Conservation (phyloP, 75 land plant genomes). For the Picea sitchensis region DNA sequence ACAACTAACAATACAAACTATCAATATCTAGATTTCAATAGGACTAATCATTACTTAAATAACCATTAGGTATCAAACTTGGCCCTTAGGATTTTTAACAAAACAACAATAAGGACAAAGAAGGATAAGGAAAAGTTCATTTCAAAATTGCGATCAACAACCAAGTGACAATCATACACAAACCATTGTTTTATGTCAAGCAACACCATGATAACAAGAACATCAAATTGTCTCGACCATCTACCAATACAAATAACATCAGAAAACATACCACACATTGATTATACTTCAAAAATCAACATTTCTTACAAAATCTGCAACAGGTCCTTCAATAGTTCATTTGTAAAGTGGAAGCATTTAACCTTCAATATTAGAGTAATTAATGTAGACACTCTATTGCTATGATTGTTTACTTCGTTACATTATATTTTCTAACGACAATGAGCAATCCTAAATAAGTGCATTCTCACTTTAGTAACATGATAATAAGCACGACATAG, state of each 20-base stretch:
- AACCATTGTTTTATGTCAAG: background rate
- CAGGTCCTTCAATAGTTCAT: background rate
- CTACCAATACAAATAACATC: background rate
- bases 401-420: background rate
- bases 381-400: background rate
- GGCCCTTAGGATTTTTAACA: background rate
- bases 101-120: too few relatives aligned
- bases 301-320: background rate
- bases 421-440: background rate
- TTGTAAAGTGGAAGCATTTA: background rate
- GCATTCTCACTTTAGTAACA: background rate
- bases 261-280: background rate
- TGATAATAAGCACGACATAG: background rate
- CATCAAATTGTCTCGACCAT: background rate
- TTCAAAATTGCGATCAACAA: background rate
- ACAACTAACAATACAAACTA: too few relatives aligned
- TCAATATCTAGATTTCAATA: too few relatives aligned
- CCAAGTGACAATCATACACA: background rate
- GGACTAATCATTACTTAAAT: too few relatives aligned
- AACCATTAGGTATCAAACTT: background rate
- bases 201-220: background rate
- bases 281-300: background rate
- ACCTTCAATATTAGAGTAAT: background rate
- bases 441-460: background rate
- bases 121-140: background rate